Evolutionary conservation across 495 filamentous ascomycete species (phyloP).

Genomic region (Aspergillus nanangensis): DNA sequence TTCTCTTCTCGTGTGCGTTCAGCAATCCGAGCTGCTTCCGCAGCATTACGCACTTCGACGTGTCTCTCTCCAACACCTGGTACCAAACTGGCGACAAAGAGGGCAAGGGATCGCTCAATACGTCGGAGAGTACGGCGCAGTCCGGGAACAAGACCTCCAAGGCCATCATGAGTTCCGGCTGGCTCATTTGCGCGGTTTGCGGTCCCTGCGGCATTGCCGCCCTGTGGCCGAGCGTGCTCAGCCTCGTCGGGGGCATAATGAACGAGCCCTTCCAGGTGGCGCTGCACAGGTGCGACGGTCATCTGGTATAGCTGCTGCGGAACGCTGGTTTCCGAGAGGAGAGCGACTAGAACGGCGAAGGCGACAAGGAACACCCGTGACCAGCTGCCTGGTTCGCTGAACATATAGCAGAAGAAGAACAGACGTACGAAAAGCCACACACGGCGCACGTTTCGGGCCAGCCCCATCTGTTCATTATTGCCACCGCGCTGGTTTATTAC

Average conservation of each 20-base stretch:
- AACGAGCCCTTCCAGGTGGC: constrained; percentile 69
- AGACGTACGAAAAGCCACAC: constrained; percentile 79
- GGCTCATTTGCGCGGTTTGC: constrained; percentile 18
- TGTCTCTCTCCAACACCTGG: constrained; percentile 83
- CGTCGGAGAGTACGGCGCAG: constrained; percentile 50
- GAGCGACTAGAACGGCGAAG: constrained; percentile 52
- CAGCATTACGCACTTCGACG: constrained; percentile 63
- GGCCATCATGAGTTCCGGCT: constrained; percentile 6
- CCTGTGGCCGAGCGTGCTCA: constrained; percentile 3
- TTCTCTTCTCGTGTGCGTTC: constrained; percentile 40
- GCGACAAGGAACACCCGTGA: constrained; percentile 61
- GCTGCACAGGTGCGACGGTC: constrained; percentile 58
- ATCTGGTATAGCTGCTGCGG: constrained; percentile 53
- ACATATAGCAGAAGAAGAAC: constrained; percentile 73
- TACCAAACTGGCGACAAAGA: constrained; percentile 81
- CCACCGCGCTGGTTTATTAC: constrained; percentile 32
- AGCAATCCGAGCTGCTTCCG: constrained; percentile 51
- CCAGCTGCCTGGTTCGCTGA: constrained; percentile 70
- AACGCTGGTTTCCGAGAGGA: constrained; percentile 62
- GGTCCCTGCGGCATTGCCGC: neutral
- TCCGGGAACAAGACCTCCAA: constrained; percentile 5
- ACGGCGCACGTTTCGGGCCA: constrained; percentile 51
- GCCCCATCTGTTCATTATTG: constrained; percentile 39
- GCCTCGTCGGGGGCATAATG: constrained; percentile 42
- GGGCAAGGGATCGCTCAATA: constrained; percentile 67